phyloP scores from a whole-genome alignment of 169 alveolate species.

The Eimeria sp. region DNA sequence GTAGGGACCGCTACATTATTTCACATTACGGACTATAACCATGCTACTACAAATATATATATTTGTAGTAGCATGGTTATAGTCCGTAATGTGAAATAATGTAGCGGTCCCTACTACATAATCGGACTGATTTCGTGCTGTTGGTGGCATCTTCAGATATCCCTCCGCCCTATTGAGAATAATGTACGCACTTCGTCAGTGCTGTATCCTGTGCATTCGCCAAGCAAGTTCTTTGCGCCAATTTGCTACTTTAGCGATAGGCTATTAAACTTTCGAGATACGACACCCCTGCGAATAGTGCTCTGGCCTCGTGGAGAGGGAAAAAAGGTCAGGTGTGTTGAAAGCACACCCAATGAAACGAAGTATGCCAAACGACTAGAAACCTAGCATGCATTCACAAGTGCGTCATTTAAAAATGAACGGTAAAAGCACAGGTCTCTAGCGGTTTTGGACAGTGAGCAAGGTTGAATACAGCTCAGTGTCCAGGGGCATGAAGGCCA shows the following conservation, averaged over 20 bases:
- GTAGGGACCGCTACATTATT: not conserved
- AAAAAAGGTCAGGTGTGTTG: not conserved
- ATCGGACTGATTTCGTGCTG: not conserved
- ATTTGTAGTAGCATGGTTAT: no score
- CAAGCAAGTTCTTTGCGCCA: not conserved
- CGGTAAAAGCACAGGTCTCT: not conserved
- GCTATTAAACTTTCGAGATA: not conserved
- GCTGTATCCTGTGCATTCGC: not conserved
- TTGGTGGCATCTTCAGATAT: not conserved
- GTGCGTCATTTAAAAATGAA: slow-evolving; percentile 4
- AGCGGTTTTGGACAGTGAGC: not conserved
- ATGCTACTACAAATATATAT: no score
- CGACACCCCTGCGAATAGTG: not conserved
- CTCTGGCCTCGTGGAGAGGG: not conserved
- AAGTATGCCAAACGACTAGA: not conserved
- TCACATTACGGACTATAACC: no score
- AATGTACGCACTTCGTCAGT: not conserved
- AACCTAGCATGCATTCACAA: not conserved
- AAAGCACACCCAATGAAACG: not conserved
- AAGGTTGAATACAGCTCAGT: not conserved
- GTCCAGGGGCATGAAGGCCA: not conserved
- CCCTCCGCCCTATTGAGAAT: not conserved
- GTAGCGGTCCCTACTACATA: not conserved
- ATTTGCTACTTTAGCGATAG: not conserved
- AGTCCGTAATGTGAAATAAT: no score